Base-by-base conservation (phyloP, 73 alveolate species). In the Uronychia setigera region DNA sequence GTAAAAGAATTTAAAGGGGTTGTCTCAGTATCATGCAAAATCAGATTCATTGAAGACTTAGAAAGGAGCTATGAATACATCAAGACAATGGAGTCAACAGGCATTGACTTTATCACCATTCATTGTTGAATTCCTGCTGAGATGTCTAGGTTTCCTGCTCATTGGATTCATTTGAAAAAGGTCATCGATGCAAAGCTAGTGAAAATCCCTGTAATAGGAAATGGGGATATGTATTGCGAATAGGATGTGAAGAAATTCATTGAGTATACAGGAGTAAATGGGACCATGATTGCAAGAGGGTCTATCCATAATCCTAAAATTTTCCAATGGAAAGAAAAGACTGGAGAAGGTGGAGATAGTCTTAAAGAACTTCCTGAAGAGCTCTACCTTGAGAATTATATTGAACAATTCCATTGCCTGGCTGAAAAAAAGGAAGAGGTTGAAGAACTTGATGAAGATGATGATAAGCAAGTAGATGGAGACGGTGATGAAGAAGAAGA, bases 131-230 rank as follows among this genome's bases (percentile, higher is more conserved):
- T 80, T 76, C 82, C 92, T n/a, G 94, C 86, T 33, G 94, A 92
- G 85, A 91, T 91, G 86, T 85, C 97, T 0, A 90, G 84, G 33
- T 94, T 87, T 32, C 95, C 93, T 29, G 97, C 98, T 31, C 92
- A 77, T 31, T 94, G 98, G 98, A 81, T 59, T 26, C 82, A 59
- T 30, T 34, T 90, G n/a, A 82, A 74, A n/a, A 76, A 77, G 58
- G 35, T 84, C 29, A 59, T 82, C 31, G 89, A 79, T 29, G 46
- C 87, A 0, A 84, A 60, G 11, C n/a, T 26, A 76, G 87, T 87
- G 26, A 60, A 91, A 76, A 93, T 92, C 31, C 97, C 97, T 0
- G 88, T 94, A 9, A n/a, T 92, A 35, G 96, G 92, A 31, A 88
- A 91, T 14, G 98, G 98, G 35, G 98, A 94, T 79, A 74, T 91